These are phyloP conservation scores for Rubia yunnanensis DNA, from an alignment of 257 asterid genomes.

Conservation along the genomic window DNA sequence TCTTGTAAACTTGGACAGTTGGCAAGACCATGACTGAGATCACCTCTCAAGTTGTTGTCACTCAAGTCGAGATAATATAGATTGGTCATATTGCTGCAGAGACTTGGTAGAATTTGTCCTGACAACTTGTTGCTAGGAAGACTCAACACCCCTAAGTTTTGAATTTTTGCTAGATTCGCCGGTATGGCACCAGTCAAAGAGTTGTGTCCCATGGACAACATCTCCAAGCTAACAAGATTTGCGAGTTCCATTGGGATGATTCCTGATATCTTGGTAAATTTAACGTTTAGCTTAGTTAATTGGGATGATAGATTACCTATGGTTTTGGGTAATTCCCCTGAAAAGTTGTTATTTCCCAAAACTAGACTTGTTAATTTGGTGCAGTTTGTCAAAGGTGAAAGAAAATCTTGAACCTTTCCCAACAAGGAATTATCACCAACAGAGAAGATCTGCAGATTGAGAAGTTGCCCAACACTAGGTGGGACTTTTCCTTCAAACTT, in stretches of 20 bases:
- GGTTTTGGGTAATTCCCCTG: background rate
- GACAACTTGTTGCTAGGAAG: background rate
- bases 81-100: constrained; percentile 12
- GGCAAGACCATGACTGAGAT: constrained; percentile 13
- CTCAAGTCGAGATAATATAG: constrained; percentile 3
- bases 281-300: background rate
- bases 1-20: constrained; percentile 9
- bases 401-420: background rate
- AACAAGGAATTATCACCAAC: background rate
- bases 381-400: background rate
- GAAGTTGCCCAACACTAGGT: background rate
- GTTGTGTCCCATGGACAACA: constrained; percentile 13
- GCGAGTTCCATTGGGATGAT: constrained; percentile 15
- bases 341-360: background rate
- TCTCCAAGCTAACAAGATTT: too few species aligned
- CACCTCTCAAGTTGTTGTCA: constrained; percentile 14
- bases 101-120: background rate
- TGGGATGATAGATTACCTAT: constrained; percentile 23
- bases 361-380: too few species aligned
- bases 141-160: background rate
- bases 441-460: background rate
- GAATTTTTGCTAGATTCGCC: constrained; percentile 18
- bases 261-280: constrained; percentile 21
- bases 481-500: constrained; percentile 13
- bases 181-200: constrained; percentile 22